Conservation (phyloP, 164 flowering plant species). For the Aristolochia fimbriata region DNA sequence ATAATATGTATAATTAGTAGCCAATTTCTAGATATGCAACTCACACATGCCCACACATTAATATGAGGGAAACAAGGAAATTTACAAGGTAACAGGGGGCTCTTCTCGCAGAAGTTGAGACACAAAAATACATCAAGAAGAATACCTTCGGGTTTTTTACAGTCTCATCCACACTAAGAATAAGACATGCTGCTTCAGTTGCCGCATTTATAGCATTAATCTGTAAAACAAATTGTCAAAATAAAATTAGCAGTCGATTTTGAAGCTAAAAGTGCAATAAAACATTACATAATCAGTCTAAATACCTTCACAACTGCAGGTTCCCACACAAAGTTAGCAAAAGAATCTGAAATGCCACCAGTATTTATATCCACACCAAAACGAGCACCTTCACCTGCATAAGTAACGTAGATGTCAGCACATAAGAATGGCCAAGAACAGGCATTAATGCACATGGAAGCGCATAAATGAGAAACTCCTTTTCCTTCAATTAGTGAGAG, state of each 20-base stretch:
- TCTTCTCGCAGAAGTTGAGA: no score
- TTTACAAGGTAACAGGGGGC: no score
- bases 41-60: no score
- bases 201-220: conserved; percentile 98
- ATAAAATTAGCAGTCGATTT: not conserved
- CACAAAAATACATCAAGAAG: not conserved
- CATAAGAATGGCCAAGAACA: conserved; percentile 1
- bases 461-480: no score
- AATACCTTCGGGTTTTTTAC: conserved; percentile 95
- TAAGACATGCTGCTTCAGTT: conserved; percentile 92
- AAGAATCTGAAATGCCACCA: conserved; percentile 91
- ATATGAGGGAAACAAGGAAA: no score
- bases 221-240: conserved; percentile 26
- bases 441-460: not conserved
- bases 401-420: not conserved
- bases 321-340: conserved; percentile 96
- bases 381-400: conserved; percentile 79
- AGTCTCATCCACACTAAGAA: conserved; percentile 92
- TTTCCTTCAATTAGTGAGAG: no score
- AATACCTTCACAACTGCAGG: conserved; percentile 93
- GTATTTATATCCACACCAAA: conserved; percentile 97
- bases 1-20: no score
- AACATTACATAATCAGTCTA: not conserved
- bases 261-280: no score
- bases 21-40: no score